Evolutionary conservation across 352 stramenopile species (phyloP), one percentile per base, ranked within the genome.

Genomic region (Peronospora destructor): DNA sequence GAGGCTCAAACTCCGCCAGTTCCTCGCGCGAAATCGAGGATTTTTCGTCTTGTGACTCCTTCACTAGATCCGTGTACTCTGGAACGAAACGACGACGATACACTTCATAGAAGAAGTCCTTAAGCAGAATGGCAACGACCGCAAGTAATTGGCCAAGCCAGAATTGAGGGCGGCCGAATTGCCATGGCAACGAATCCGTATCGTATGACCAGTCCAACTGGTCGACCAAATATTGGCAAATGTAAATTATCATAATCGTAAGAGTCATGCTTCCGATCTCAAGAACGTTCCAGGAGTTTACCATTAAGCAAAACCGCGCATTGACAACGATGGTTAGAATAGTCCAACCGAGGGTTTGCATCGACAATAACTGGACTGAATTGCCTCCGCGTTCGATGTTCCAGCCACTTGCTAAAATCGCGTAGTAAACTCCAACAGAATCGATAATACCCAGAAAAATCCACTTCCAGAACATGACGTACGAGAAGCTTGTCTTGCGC

Each of bases 391-490:
- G 67, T 53, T 84, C 84, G 25, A 93, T 66, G 26, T 81, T 85
- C 53, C 68, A 74, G 2, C 49, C 57, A 5, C 64, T 43, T 1
- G 66, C 56, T 13, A 87, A 39, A 34, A 69, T 79, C 9, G 82
- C 71, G 34, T 74, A 77, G 45, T 85, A 88, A 32, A 93, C 67
- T 7, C 76, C 73, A 1, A 93, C 40, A 4, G 82, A 91, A 52
- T 93, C 82, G 6, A 93, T 58, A n/a, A 93, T 64, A 0, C 68
- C 82, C 21, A 88, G 35, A 4, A 73, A 42, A 28, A 93, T 87
- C 82, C 82, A 93, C 46, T 89, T 86, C 82, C 82, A 93, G 54
- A 93, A 93, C 68, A 88, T 84, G 12, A 54, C 49, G 64, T 90
- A 82, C n/a, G 70, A 72, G 39, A 91, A 71, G 25, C 53, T 80